Evolutionary conservation across 2,329 filamentous ascomycete species (phyloP), one percentile per base, ranked within the genome.

Genomic region (Hortaea werneckii): DNA sequence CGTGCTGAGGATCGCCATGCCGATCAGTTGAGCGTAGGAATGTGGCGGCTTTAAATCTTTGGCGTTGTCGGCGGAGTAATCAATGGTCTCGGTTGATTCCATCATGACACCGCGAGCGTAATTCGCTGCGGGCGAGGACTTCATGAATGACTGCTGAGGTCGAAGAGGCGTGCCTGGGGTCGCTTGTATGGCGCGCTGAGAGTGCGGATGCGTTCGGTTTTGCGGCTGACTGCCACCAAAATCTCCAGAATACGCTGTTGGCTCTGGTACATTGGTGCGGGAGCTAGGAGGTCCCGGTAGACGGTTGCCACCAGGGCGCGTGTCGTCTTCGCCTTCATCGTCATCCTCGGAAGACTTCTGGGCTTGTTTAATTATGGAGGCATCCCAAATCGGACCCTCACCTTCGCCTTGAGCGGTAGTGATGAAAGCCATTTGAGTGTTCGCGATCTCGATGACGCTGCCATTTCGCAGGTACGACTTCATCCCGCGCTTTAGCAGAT

Each of bases 371-470:
- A 66, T 56, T 47, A 66, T 65, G 5, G 63, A 61, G 29, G 60
- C 63, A 47, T 65, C 63, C 58, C 81, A 69, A 27, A 79, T 75
- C 29, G 83, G 82, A 40, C 85, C 80, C 55, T 85, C 77, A 85
- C 75, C 60, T 84, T 88, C 57, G 70, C 77, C 20, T 75, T 75
- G 59, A 85, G 78, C 80, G 0, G 92, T 90, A n/a, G 94, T 78
- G 41, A 95, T 87, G 66, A 98, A 98, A 74, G 96, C 90, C 92
- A 98, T 98, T 70, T 98, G 90, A 1, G 92, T 85, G 44, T 86
- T 86, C 57, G 84, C 85, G 60, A 96, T 86, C 60, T 95, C 88
- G 47, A 98, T 82, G 38, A 96, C 87, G 62, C 90, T 83, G 47
- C 92, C 92, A 58, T 89, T 95, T 37, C 80, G 79, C 27, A 98